A percentile compares a stretch with the other conserved stretches of the same genome.
These are phyloP conservation scores for Lichtheimia hyalospora DNA, from an alignment of 371 early-diverging fungal genomes.

Conservation along the genomic window DNA sequence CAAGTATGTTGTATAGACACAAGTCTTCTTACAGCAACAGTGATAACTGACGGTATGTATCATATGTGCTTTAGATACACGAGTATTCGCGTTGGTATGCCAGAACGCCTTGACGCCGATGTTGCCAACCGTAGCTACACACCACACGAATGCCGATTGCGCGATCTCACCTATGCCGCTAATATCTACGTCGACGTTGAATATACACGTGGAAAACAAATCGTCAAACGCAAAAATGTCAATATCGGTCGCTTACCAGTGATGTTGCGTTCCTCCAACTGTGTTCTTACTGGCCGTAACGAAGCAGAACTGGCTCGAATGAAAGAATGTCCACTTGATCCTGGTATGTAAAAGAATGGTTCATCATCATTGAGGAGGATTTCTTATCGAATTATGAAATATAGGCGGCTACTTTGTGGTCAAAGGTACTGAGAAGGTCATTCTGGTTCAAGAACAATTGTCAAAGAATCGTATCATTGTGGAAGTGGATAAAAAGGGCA, in stretches of 20 bases:
- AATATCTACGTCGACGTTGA: slow-evolving; percentile 97
- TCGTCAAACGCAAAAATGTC: slow-evolving; percentile 85
- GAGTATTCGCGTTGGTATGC: slow-evolving; percentile 88
- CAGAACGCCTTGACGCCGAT: slow-evolving; percentile 83
- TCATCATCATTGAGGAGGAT: neutral
- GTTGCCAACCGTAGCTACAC: slow-evolving; percentile 77
- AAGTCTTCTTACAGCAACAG: neutral
- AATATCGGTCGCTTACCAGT: slow-evolving; percentile 98
- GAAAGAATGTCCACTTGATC: slow-evolving; percentile 98
- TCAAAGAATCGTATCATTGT: slow-evolving; percentile 99
- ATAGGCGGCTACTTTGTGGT: slow-evolving; percentile 98
- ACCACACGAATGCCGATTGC: slow-evolving; percentile 98
- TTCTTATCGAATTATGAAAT: slow-evolving; percentile 14
- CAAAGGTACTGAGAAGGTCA: slow-evolving; percentile 98
- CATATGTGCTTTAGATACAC: slow-evolving; percentile 85
- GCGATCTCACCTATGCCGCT: slow-evolving; percentile 98
- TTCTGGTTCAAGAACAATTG: slow-evolving; percentile 99
- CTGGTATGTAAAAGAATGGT: slow-evolving; percentile 49
- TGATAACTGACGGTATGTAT: slow-evolving; percentile 1
- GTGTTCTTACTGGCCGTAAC: slow-evolving; percentile 80
- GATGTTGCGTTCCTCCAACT: slow-evolving; percentile 95
- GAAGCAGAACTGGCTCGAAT: slow-evolving; percentile 83
- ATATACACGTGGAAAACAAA: slow-evolving; percentile 91
- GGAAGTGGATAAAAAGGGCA: slow-evolving; percentile 89
- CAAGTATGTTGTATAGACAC: slow-evolving; percentile 56